Conservation (phyloP, 2,329 filamentous ascomycete genomes). For the Pseudocercospora macadamiae region DNA sequence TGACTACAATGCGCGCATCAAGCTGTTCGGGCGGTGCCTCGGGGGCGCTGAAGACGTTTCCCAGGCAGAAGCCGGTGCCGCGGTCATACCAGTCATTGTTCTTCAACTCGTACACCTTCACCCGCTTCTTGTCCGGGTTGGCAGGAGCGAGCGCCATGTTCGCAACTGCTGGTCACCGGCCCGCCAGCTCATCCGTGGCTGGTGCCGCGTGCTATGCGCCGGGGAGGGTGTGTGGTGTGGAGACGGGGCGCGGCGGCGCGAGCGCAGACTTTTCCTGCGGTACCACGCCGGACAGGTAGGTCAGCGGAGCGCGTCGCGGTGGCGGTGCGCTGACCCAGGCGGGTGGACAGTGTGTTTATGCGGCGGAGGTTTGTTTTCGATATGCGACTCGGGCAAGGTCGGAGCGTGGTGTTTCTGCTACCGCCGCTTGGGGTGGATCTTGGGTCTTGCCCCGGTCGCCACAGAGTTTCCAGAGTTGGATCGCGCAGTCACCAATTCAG, state of each 20-base stretch:
- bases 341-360: conserved; percentile 4
- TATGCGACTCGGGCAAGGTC: conserved; percentile 18
- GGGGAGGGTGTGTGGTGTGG: conserved; percentile 4
- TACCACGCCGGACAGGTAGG: conserved; percentile 7
- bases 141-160: conserved; percentile 42
- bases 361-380: conserved; percentile 9
- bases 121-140: conserved; percentile 62
- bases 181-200: conserved; percentile 28
- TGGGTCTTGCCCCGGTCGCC: background rate
- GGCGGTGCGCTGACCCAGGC: background rate
- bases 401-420: conserved; percentile 8
- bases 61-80: conserved; percentile 92
- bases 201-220: conserved; percentile 20
- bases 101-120: conserved; percentile 98
- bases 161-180: conserved; percentile 25
- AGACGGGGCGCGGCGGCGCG: conserved; percentile 8
- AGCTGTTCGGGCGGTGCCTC: conserved; percentile 56
- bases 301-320: conserved; percentile 11
- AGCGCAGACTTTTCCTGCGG: conserved; percentile 9
- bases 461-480: background rate
- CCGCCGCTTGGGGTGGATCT: background rate
- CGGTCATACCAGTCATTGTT: conserved; percentile 99
- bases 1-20: conserved; percentile 84
- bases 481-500: background rate
- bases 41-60: conserved; percentile 63